Base-by-base conservation (phyloP, 2,329 filamentous ascomycete species). In the Aphanoascus verrucosus region DNA sequence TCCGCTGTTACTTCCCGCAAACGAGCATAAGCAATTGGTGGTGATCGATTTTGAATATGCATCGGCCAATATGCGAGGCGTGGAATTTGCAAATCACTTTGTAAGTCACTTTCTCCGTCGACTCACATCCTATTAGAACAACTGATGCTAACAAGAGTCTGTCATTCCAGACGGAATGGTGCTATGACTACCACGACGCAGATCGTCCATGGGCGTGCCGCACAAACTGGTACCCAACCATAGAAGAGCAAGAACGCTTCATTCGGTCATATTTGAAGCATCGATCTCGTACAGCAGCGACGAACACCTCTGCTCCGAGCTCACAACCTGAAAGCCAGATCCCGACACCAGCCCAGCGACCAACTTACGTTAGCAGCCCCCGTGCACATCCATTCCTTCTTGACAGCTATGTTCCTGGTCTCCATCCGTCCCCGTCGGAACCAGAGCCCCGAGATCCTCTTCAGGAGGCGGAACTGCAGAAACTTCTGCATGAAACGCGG, bases 31-130 rank as follows among this genome's bases (percentile, higher is more conserved):
- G 69, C 91, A 94, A 70, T 80, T 98, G 12, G 80, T 97, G 14
- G 93, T 98, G 58, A 98, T 98, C 64, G 93, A 98, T 67, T 98
- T 98, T 63, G 93, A 98, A 65, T 98, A 98, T 66, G 86, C 93
- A 1, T 90, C 84, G 1, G 89, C 91, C 54, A 98, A 97, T 66
- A 77, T 84, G 0, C 83, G 82, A 0, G 93, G 89, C 1, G 76
- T 88, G 14, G 93, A 98, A 69, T 97, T 98, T 66, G 93, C 89
- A 55, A 98, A 98, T 67, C 93, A 98, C 70, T 98, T 98, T 70
- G 86, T 80, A 70, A 71, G 76, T 67, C 12, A 20, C 8, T 20
- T 20, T 28, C n/a, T n/a, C 14, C 6, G n/a, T 38, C 15, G 17
- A 2, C 35, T 38, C 31, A 17, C 20, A 3, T n/a, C 5, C 28